These are phyloP conservation scores for Diphasiastrum complanatum DNA, from an alignment of 83 land plant species.

Conservation along the genomic window DNA sequence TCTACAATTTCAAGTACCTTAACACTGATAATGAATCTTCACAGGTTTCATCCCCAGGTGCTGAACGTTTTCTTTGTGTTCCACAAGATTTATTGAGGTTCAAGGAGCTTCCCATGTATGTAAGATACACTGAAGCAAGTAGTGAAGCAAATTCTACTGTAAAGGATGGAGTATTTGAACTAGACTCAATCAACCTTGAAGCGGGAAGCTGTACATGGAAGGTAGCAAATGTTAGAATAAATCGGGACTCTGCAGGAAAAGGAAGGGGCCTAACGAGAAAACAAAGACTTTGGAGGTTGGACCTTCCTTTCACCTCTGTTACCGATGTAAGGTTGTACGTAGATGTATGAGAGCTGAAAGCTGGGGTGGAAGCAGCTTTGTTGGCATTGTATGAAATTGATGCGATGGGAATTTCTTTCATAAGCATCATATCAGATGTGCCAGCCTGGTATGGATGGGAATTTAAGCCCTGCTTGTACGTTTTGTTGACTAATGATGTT, in stretches of 20 bases:
- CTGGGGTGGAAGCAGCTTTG: too few species aligned
- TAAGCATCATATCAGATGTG: too few species aligned
- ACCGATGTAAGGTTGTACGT: conserved; percentile 59
- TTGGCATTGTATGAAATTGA: too few species aligned
- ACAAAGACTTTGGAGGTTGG: conserved; percentile 67
- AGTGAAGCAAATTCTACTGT: conserved; percentile 24
- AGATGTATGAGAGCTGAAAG: conserved; percentile 28
- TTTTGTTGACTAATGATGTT: too few species aligned
- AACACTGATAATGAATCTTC: too few species aligned
- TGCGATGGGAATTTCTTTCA: too few species aligned
- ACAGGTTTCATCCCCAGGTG: conserved; percentile 96
- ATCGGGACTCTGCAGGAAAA: conserved; percentile 77
- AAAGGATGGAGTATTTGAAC: conserved; percentile 68
- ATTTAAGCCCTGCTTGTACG: too few species aligned
- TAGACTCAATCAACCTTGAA: conserved; percentile 62
- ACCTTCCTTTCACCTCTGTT: conserved; percentile 56
- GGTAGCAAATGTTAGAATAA: conserved; percentile 73
- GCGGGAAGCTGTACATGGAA: conserved; percentile 57
- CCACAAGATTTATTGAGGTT: conserved; percentile 82
- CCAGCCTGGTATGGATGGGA: too few species aligned
- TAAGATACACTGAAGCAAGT: conserved; percentile 43
- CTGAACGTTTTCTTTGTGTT: conserved; percentile 72
- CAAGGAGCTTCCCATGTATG: conserved; percentile 80
- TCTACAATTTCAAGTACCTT: too few species aligned
- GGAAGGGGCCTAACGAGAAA: conserved; percentile 86